Conservation (phyloP, 805 yeast species). For the Metschnikowia amazonensis region DNA sequence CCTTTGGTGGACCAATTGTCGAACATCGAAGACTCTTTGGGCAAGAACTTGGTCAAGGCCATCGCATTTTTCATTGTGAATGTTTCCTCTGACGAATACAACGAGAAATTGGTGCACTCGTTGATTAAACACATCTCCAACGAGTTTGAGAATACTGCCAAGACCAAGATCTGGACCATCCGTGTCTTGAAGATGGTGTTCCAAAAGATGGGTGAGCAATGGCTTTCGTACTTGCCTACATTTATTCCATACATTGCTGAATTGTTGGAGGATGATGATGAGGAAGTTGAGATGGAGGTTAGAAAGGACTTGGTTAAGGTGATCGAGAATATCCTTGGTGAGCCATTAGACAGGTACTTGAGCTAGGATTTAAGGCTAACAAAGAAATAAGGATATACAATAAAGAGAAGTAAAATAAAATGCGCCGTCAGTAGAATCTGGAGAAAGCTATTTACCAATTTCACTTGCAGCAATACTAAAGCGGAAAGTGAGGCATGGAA, state of each 20-base stretch:
- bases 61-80: slow-evolving; percentile 69
- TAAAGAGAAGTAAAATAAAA: too few species aligned
- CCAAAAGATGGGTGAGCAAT: slow-evolving; percentile 89
- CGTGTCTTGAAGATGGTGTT: slow-evolving; percentile 75
- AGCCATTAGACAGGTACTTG: slow-evolving; percentile 82
- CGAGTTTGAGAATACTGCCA: slow-evolving; percentile 49
- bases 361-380: slow-evolving; percentile 29
- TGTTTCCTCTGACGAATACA: slow-evolving; percentile 65
- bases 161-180: slow-evolving; percentile 81
- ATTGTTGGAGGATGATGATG: slow-evolving; percentile 91
- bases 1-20: slow-evolving; percentile 64
- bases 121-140: slow-evolving; percentile 36
- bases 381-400: too few species aligned
- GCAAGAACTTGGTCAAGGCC: slow-evolving; percentile 77
- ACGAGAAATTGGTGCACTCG: slow-evolving; percentile 55
- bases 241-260: slow-evolving; percentile 95
- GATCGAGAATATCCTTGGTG: slow-evolving; percentile 89
- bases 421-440: too few species aligned
- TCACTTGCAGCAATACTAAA: background rate
- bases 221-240: slow-evolving; percentile 89
- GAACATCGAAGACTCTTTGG: slow-evolving; percentile 68
- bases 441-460: background rate
- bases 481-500: slow-evolving; percentile 8
- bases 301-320: slow-evolving; percentile 87
- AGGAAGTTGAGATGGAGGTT: slow-evolving; percentile 85